Percentiles rank a stretch among this genome's conserved stretches.
Conservation (phyloP, 176 grass and related monocot species). For the Ampelocalamus luodianensis region DNA sequence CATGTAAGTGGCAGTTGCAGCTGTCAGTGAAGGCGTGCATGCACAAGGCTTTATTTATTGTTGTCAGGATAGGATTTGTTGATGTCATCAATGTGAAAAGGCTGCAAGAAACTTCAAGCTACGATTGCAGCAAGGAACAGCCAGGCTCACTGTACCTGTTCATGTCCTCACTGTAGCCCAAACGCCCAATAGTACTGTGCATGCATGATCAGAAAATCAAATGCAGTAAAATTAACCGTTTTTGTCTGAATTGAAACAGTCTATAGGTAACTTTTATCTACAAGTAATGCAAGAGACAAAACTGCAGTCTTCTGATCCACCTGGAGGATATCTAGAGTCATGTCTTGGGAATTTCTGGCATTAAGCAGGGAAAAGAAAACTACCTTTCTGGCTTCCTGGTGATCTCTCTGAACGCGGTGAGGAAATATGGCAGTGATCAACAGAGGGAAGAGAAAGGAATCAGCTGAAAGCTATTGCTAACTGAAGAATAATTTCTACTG, state of each 20-base stretch:
- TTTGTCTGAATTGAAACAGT: neutral
- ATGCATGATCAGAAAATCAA: conserved; percentile 1
- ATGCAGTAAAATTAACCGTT: neutral
- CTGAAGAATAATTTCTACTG: conserved; percentile 66
- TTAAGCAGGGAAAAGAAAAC: conserved; percentile 28
- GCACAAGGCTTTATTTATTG: conserved; percentile 12
- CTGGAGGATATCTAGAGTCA: conserved; percentile 1
- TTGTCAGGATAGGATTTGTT: conserved; percentile 45
- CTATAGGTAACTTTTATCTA: too few relatives aligned
- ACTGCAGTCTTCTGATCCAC: conserved; percentile 21
- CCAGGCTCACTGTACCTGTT: conserved; percentile 6
- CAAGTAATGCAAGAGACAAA: neutral
- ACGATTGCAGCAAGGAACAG: conserved; percentile 34
- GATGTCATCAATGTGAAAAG: conserved; percentile 61
- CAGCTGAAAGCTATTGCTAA: conserved; percentile 87
- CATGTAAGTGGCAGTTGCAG: conserved; percentile 38
- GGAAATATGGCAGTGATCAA: conserved; percentile 38
- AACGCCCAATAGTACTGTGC: neutral
- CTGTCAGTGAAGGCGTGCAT: conserved; percentile 28
- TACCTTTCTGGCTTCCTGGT: conserved; percentile 48
- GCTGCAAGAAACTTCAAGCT: conserved; percentile 37
- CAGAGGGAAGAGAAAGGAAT: conserved; percentile 40
- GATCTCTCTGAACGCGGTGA: conserved; percentile 57
- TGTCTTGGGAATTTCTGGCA: conserved; percentile 33
- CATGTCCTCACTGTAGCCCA: neutral